Conservation (phyloP, 2,329 filamentous ascomycete species). For the Fusarium xyrophilum region DNA sequence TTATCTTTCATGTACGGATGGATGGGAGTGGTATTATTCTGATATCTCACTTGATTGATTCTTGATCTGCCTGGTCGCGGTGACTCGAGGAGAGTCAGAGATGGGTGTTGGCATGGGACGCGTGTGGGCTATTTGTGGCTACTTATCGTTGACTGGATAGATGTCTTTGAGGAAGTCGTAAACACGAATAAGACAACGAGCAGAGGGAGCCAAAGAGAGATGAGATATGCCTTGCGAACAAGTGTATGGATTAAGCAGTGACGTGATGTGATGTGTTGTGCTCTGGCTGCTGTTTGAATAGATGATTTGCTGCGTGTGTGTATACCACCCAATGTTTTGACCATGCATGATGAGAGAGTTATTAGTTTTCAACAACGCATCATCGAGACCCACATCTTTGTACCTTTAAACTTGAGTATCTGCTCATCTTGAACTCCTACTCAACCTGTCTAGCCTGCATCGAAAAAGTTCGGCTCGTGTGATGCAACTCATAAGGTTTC, state of each 20-base stretch:
- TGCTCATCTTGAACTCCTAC: background rate
- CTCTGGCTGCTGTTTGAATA: conserved; percentile 22
- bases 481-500: background rate
- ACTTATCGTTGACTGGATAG: background rate
- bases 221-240: conserved; percentile 14
- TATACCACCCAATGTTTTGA: background rate
- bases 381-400: background rate
- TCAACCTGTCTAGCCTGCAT: background rate
- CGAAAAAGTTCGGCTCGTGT: background rate
- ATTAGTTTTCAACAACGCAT: background rate
- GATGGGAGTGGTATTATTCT: conserved; percentile 11
- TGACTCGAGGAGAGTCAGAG: conserved; percentile 21
- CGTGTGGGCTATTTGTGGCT: conserved; percentile 19
- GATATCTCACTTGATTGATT: conserved; percentile 35
- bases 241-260: background rate
- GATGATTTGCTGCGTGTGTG: conserved; percentile 5
- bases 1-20: background rate
- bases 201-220: conserved; percentile 10
- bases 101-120: conserved; percentile 7
- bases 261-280: background rate
- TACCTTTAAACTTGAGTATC: background rate
- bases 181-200: conserved; percentile 26
- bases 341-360: background rate
- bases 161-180: background rate
- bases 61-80: conserved; percentile 39